Conservation (phyloP, 257 asterid genomes). For the Striga asiatica region DNA sequence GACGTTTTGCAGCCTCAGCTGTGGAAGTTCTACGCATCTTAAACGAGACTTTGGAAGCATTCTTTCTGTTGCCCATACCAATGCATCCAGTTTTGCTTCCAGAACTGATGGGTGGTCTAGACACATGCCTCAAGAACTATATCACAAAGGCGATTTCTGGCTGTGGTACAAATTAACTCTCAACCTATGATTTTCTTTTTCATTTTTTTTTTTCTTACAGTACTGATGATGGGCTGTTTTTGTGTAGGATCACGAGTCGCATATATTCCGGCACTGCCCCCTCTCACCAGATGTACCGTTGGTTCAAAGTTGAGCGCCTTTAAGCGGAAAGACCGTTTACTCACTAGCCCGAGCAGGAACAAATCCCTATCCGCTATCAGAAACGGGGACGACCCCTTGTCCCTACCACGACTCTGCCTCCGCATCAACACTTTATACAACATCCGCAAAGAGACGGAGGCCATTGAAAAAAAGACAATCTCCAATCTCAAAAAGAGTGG, state of each 20-base stretch:
- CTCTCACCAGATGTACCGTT: conserved; percentile 57
- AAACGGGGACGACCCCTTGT: conserved; percentile 33
- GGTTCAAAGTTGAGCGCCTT: conserved; percentile 56
- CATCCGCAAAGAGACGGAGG: conserved; percentile 67
- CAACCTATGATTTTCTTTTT: neutral
- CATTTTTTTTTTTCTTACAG: neutral
- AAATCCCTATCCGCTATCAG: conserved; percentile 28
- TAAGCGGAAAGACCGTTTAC: conserved; percentile 57
- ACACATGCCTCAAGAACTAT: conserved; percentile 56
- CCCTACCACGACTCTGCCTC: conserved; percentile 49
- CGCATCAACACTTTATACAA: conserved; percentile 67
- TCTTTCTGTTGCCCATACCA: conserved; percentile 88
- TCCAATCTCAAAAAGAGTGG: conserved; percentile 47
- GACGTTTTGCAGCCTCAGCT: conserved; percentile 77
- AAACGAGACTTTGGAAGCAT: conserved; percentile 88
- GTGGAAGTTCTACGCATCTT: conserved; percentile 80
- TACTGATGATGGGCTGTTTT: conserved; percentile 12
- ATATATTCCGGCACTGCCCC: conserved; percentile 51
- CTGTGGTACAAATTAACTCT: conserved; percentile 45
- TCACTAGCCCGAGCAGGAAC: conserved; percentile 31
- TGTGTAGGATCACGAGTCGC: conserved; percentile 56
- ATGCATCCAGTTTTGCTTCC: conserved; percentile 82
- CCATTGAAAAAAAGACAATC: conserved; percentile 42
- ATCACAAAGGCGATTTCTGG: conserved; percentile 54
- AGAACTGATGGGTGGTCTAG: conserved; percentile 60